Conservation (phyloP, 2,329 filamentous ascomycete species). For the Trichoderma afroharzianum region DNA sequence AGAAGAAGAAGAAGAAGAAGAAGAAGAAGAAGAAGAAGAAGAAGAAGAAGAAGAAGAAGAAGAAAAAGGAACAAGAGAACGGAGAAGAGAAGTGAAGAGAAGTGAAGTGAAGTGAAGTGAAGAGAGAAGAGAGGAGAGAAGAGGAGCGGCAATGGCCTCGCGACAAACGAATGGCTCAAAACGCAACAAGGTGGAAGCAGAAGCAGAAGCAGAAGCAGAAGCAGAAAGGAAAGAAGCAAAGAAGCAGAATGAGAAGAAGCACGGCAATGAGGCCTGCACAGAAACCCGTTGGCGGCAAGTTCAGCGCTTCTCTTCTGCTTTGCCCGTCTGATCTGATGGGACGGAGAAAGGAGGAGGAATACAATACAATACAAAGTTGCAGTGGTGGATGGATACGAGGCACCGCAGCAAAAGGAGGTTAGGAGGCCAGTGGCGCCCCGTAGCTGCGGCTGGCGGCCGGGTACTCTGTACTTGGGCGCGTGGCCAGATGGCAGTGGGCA, state of each 20-base stretch:
- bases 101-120: neutral
- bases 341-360: conserved; percentile 15
- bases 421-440: conserved; percentile 10
- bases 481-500: neutral
- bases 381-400: conserved; percentile 14
- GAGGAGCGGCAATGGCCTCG: neutral
- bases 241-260: neutral
- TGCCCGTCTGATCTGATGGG: conserved; percentile 8
- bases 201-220: neutral
- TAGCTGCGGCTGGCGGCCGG: neutral
- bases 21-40: neutral
- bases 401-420: conserved; percentile 17
- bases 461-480: neutral
- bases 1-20: neutral
- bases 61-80: neutral
- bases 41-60: neutral
- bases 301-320: neutral
- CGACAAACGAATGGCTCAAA: neutral
- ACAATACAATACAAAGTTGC: neutral
- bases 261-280: neutral
- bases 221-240: neutral
- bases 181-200: neutral
- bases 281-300: neutral
- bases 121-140: neutral
- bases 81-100: neutral